These are phyloP conservation scores for Saccharomyces pastorianus DNA, from an alignment of 1,139 yeast species.

Conservation along the genomic window DNA sequence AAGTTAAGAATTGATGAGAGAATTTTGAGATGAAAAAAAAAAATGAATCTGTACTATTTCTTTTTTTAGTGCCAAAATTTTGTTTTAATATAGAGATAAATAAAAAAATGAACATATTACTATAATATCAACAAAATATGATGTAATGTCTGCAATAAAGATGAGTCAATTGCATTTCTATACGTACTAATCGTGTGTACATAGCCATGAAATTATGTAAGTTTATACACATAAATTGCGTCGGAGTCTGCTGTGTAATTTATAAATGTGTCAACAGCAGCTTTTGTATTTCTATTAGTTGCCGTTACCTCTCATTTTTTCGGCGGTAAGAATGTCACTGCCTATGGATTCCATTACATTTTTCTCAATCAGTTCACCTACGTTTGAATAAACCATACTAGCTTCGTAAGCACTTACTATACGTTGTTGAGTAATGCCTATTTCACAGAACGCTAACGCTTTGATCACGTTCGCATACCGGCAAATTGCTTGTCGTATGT, in stretches of 20 bases:
- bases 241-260: background rate
- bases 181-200: background rate
- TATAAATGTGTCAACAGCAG: background rate
- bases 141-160: background rate
- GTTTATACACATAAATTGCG: background rate
- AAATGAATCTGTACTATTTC: background rate
- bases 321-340: slow-evolving; percentile 61
- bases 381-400: slow-evolving; percentile 65
- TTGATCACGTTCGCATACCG: slow-evolving; percentile 78
- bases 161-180: background rate
- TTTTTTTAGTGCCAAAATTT: background rate
- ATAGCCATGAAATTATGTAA: background rate
- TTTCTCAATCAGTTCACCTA: slow-evolving; percentile 66
- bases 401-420: slow-evolving; percentile 82
- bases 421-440: slow-evolving; percentile 79
- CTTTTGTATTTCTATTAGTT: background rate
- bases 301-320: slow-evolving; percentile 57
- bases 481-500: slow-evolving; percentile 65
- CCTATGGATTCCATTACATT: slow-evolving; percentile 72
- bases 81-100: background rate
- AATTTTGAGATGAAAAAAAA: background rate
- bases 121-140: background rate
- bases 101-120: background rate
- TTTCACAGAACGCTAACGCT: slow-evolving; percentile 72
- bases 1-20: background rate